Base-by-base conservation (phyloP, 73 alveolate species). In the Halteria grandinella region DNA sequence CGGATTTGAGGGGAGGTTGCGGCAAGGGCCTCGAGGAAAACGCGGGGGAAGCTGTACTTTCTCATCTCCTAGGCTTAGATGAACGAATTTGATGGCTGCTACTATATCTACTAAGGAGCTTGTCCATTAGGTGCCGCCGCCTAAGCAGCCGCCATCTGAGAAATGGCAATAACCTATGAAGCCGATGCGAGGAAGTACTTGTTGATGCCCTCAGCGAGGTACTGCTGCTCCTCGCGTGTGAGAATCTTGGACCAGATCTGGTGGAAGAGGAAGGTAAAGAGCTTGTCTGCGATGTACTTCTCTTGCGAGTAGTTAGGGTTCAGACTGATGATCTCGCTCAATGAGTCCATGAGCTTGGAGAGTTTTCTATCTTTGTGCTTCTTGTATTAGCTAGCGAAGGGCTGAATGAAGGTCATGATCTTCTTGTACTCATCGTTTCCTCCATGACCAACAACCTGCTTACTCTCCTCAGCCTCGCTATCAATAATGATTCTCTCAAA, bases 191-290 rank as follows among this genome's bases (percentile, higher is more conserved):
- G 2, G 40, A 54, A 28, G 74, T 62, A 63, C 21, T 41, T 24
- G 12, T 77, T 69, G 8, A 77, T 57, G 40, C 55, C 15, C 14
- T 54, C 62, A 1, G 75, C 8, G 12, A 77, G 40, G 47, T 41
- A 12, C 40, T 77, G 43, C 58, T 77, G n/a, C 55, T 77, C 66
- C 21, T 55, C 50, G 15, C 88, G 4, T 14, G 74, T n/a, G 32
- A 10, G 12, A 14, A 54, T 63, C 48, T 39, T 39, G n/a, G n/a
- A n/a, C 88, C 88, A 77, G 12, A 55, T 27, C 33, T 77, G 45
- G 51, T 55, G 50, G 76, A 77, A 77, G 4, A 77, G 75, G 41
- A 62, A 62, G 49, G 45, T 40, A 41, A 70, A 77, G 8, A 77
- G 53, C 36, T 77, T 77, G 21, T 77, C 88, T 66, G 80, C 43